Percentiles rank a stretch among this genome's conserved stretches.
These are phyloP conservation scores for Myrica gale DNA, from an alignment of 306 rosid species.

Conservation along the genomic window DNA sequence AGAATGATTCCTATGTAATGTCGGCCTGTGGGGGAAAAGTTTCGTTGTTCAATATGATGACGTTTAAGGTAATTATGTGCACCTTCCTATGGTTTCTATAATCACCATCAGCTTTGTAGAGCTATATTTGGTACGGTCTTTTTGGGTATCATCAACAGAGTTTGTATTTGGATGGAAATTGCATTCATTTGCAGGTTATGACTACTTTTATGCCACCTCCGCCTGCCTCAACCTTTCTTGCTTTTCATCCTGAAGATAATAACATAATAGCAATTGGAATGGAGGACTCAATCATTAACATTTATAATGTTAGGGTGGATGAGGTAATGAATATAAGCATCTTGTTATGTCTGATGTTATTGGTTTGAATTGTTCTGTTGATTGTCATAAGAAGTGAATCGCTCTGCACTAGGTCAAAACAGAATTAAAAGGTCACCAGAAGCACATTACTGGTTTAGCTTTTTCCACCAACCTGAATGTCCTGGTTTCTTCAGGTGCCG, in stretches of 20 bases:
- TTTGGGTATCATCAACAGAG: neutral
- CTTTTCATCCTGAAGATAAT: constrained; percentile 88
- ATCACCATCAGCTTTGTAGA: neutral
- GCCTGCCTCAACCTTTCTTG: constrained; percentile 74
- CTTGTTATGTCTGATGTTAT: neutral
- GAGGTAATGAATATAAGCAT: constrained; percentile 52
- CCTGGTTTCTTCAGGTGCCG: constrained; percentile 81
- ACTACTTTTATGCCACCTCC: constrained; percentile 77
- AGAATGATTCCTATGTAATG: constrained; percentile 83
- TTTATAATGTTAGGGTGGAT: constrained; percentile 71
- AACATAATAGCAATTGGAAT: constrained; percentile 90
- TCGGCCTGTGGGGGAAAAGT: constrained; percentile 90
- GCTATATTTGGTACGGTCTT: constrained; percentile 10
- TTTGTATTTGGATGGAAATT: constrained; percentile 1
- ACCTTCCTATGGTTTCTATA: neutral
- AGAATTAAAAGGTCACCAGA: constrained; percentile 74
- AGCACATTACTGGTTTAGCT: constrained; percentile 75
- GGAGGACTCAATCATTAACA: constrained; percentile 84
- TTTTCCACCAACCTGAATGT: constrained; percentile 68
- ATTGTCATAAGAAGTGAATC: constrained; percentile 6
- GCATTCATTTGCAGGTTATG: constrained; percentile 60
- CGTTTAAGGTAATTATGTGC: constrained; percentile 54
- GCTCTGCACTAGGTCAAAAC: constrained; percentile 58
- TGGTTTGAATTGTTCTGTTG: constrained; percentile 15
- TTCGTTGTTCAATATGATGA: constrained; percentile 78